Evolutionary conservation across 164 flowering plant species (phyloP).

Genomic region (Dillenia suffruticosa): DNA sequence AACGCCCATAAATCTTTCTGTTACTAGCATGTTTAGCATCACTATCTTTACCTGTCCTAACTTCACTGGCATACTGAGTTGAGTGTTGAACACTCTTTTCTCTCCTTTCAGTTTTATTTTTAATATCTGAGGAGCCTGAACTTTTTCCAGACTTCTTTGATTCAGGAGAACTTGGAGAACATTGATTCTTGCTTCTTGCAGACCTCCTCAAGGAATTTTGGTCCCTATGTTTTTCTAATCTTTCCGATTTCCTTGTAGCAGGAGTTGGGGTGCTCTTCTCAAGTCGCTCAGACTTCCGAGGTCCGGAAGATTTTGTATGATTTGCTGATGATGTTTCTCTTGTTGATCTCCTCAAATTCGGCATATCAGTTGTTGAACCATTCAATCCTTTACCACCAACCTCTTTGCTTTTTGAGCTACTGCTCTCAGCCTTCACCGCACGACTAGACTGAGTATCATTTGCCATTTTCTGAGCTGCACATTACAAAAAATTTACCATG

Average conservation of each 20-base stretch:
- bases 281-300: constrained; percentile 40
- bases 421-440: constrained; percentile 18
- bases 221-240: constrained; percentile 27
- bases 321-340: constrained; percentile 38
- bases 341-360: constrained; percentile 46
- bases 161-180: constrained; percentile 23
- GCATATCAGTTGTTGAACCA: constrained; percentile 15
- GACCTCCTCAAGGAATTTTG: constrained; percentile 48
- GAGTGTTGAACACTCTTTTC: constrained; percentile 24
- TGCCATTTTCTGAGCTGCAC: constrained; percentile 15
- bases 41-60: constrained; percentile 12
- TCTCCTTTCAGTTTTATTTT: constrained; percentile 18
- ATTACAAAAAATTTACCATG: too few relatives aligned
- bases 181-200: constrained; percentile 32
- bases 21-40: constrained; percentile 3
- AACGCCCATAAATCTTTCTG: constrained; percentile 29
- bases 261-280: constrained; percentile 27
- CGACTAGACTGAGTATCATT: constrained; percentile 17
- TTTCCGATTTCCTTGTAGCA: constrained; percentile 28
- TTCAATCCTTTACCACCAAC: constrained; percentile 18
- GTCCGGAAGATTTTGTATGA: constrained; percentile 16
- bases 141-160: constrained; percentile 35
- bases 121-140: constrained; percentile 16
- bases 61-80: constrained; percentile 18
- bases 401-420: constrained; percentile 14